These are phyloP conservation scores for Senna siamea DNA, from an alignment of 306 rosid species.

Conservation along the genomic window DNA sequence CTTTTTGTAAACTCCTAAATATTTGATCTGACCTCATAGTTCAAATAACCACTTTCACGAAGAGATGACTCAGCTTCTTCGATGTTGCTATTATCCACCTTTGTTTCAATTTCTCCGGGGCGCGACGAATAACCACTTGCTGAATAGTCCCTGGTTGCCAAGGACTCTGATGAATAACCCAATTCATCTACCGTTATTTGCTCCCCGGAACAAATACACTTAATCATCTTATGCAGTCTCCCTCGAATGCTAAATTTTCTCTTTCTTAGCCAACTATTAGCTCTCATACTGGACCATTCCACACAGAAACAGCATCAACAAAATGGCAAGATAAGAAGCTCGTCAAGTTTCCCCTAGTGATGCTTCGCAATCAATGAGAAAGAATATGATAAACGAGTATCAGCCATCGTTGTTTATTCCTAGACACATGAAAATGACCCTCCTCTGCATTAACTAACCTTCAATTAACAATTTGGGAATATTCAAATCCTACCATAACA, in stretches of 20 bases:
- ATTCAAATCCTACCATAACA: conserved; percentile 8
- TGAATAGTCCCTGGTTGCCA: conserved; percentile 92
- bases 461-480: background rate
- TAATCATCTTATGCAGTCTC: conserved; percentile 65
- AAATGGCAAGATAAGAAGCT: conserved; percentile 20
- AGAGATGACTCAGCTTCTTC: conserved; percentile 95
- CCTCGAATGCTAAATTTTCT: conserved; percentile 42
- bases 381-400: background rate
- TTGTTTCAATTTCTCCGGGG: conserved; percentile 74
- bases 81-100: conserved; percentile 75
- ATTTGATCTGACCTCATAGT: conserved; percentile 75
- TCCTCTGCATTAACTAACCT: background rate
- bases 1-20: no score
- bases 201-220: conserved; percentile 77
- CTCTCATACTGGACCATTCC: conserved; percentile 67
- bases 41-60: conserved; percentile 90
- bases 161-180: conserved; percentile 76
- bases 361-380: no score
- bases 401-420: background rate
- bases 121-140: conserved; percentile 84
- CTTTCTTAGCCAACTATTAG: conserved; percentile 54
- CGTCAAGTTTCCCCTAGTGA: no score
- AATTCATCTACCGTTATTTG: conserved; percentile 61
- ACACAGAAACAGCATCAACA: conserved; percentile 46
- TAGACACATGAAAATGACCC: conserved; percentile 1